Percentiles rank a stretch among this genome's conserved stretches.
phyloP scores from a whole-genome alignment of 495 filamentous ascomycete genomes.

The Aspergillus leporis region DNA sequence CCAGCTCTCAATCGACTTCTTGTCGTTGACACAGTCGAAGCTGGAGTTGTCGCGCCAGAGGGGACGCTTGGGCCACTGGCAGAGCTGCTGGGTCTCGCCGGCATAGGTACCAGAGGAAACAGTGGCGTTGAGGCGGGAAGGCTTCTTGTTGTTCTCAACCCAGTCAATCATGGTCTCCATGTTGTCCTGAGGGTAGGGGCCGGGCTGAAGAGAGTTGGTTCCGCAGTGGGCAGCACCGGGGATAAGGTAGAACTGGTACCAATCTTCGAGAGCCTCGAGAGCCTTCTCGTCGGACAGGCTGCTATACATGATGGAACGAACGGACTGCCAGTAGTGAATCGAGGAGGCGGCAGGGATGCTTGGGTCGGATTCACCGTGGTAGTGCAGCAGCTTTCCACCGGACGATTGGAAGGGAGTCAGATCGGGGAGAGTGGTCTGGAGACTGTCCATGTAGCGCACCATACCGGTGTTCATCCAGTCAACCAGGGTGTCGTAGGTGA shows the following conservation, averaged over 20 bases:
- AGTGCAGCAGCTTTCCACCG: slow-evolving; percentile 51
- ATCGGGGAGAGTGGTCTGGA: slow-evolving; percentile 45
- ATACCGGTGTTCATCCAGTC: slow-evolving; percentile 45
- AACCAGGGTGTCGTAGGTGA: slow-evolving; percentile 50
- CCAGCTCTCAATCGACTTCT: slow-evolving; percentile 43
- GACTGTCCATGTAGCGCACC: slow-evolving; percentile 28
- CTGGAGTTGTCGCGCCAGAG: slow-evolving; percentile 39
- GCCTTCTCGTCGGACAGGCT: slow-evolving; percentile 30
- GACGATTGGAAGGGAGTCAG: slow-evolving; percentile 38
- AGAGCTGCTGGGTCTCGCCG: slow-evolving; percentile 47
- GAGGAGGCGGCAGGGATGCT: slow-evolving; percentile 50
- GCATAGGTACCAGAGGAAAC: slow-evolving; percentile 31
- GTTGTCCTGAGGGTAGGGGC: slow-evolving; percentile 47
- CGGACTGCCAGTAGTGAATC: slow-evolving; percentile 52
- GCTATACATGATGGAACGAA: slow-evolving; percentile 50
- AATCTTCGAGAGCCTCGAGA: slow-evolving; percentile 46
- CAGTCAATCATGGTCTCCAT: slow-evolving; percentile 49
- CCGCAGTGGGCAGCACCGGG: slow-evolving; percentile 53
- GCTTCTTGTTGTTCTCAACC: slow-evolving; percentile 52
- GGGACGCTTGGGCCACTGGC: slow-evolving; percentile 50
- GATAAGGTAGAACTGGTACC: slow-evolving; percentile 52
- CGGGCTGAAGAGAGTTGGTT: slow-evolving; percentile 45
- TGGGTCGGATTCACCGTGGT: slow-evolving; percentile 54
- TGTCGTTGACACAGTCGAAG: slow-evolving; percentile 46
- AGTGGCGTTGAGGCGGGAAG: slow-evolving; percentile 41